A percentile compares a stretch with the other conserved stretches of the same genome.
phyloP scores from a whole-genome alignment of 345 rosid genomes.

The Rhizophora mangle region DNA sequence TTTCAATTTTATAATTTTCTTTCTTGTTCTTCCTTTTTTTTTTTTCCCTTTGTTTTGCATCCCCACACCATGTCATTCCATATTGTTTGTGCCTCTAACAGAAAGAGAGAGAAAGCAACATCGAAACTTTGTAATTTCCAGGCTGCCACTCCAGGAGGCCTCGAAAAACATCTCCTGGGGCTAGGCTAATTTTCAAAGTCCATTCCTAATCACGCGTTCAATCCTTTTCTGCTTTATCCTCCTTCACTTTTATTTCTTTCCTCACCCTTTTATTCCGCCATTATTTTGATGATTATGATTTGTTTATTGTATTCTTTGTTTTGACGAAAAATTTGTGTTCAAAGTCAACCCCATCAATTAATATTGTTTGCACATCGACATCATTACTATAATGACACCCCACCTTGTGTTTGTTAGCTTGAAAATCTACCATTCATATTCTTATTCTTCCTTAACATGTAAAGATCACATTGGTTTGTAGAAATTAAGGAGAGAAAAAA shows the following conservation, averaged over 20 bases:
- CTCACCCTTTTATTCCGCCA: too few species aligned
- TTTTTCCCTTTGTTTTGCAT: not conserved
- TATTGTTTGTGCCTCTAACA: slow-evolving; percentile 12
- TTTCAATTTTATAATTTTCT: not conserved
- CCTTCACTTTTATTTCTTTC: not conserved
- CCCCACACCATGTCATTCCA: slow-evolving; percentile 22
- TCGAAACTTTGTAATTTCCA: slow-evolving; percentile 7
- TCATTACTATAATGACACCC: too few species aligned
- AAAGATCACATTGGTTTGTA: not conserved
- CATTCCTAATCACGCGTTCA: not conserved
- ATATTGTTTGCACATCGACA: too few species aligned
- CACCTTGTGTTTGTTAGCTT: not conserved
- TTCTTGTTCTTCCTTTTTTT: not conserved
- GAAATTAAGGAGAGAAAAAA: not conserved
- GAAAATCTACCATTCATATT: not conserved
- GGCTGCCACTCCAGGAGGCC: slow-evolving; percentile 39
- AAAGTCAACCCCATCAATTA: too few species aligned
- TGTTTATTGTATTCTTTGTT: too few species aligned
- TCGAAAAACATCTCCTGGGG: slow-evolving; percentile 30
- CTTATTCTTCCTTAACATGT: not conserved
- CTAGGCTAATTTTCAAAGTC: slow-evolving; percentile 10
- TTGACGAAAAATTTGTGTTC: too few species aligned
- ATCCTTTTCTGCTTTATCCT: not conserved
- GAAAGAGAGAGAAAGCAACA: slow-evolving; percentile 20
- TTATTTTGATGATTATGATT: too few species aligned